Percentiles rank a stretch among this genome's conserved stretches.
These are phyloP conservation scores for Phycomyces nitens DNA, from an alignment of 192 early-diverging fungal species.

Conservation along the genomic window DNA sequence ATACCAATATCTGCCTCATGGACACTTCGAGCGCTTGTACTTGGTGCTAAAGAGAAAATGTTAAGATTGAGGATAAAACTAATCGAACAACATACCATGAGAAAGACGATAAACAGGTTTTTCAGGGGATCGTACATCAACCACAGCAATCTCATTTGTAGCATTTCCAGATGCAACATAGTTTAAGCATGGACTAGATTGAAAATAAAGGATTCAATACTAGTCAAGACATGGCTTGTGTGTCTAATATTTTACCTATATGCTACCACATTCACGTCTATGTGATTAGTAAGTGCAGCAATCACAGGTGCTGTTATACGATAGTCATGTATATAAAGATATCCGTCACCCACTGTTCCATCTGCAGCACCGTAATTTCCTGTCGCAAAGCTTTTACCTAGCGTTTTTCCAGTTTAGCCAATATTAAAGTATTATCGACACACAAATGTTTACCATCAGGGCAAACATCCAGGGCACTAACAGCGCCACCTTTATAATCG, in stretches of 20 bases:
- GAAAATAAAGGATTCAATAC: slow-evolving; percentile 4
- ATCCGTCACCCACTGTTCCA: slow-evolving; percentile 9
- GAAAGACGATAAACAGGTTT: slow-evolving; percentile 6
- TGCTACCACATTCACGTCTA: slow-evolving; percentile 21
- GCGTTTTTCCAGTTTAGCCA: background rate
- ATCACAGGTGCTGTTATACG: background rate
- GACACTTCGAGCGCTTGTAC: background rate
- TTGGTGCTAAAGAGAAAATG: background rate
- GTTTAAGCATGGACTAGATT: slow-evolving; percentile 20
- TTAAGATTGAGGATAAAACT: background rate
- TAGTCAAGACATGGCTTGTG: background rate
- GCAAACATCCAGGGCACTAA: slow-evolving; percentile 13
- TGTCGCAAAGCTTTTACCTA: slow-evolving; percentile 17
- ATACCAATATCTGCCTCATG: slow-evolving; percentile 23
- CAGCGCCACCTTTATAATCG: background rate
- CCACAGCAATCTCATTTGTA: slow-evolving; percentile 14
- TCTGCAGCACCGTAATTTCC: slow-evolving; percentile 14
- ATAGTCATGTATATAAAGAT: slow-evolving; percentile 17
- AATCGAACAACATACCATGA: slow-evolving; percentile 1
- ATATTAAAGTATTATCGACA: background rate
- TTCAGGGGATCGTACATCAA: slow-evolving; percentile 16
- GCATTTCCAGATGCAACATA: slow-evolving; percentile 22
- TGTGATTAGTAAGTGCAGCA: slow-evolving; percentile 3
- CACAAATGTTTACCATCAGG: slow-evolving; percentile 5
- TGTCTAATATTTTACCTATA: slow-evolving; percentile 11